Evolutionary conservation across 768 basidiomycete genomes (phyloP).

Genomic region (Butyriboletus loyo): DNA sequence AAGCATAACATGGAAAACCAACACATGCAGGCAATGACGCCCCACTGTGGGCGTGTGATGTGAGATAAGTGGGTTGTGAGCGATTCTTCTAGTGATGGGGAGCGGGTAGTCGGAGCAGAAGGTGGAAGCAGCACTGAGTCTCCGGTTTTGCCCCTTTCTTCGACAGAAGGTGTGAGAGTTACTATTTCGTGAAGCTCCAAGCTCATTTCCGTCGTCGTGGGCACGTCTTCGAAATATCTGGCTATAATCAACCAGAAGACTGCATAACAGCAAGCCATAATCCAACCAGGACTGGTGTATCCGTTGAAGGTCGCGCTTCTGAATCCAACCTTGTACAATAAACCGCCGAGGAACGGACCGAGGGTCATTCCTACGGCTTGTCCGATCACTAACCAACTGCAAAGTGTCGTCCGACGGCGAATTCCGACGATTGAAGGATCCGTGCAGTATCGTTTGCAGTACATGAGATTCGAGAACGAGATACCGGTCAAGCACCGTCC

Average conservation of each 20-base stretch:
- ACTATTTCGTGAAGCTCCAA: constrained; percentile 10
- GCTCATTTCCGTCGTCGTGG: constrained; percentile 12
- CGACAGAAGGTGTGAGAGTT: background rate
- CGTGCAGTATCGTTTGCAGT: constrained; percentile 63
- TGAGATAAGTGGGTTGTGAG: constrained; percentile 7
- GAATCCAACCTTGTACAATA: constrained; percentile 61
- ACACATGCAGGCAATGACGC: constrained; percentile 60
- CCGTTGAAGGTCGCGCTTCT: constrained; percentile 58
- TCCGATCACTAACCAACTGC: constrained; percentile 59
- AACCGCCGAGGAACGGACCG: constrained; percentile 63
- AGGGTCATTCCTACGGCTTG: constrained; percentile 60
- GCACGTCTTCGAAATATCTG: constrained; percentile 42
- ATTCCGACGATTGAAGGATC: constrained; percentile 66
- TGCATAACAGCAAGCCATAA: constrained; percentile 54
- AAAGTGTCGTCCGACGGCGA: constrained; percentile 58
- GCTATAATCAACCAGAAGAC: constrained; percentile 45
- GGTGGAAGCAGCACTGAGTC: background rate
- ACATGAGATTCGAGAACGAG: constrained; percentile 64
- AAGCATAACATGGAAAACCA: constrained; percentile 70
- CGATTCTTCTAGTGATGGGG: constrained; percentile 5
- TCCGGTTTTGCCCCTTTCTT: constrained; percentile 2
- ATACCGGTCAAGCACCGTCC: constrained; percentile 65
- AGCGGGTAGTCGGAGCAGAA: background rate
- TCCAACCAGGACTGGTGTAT: constrained; percentile 62
- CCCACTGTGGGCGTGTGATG: constrained; percentile 40